Evolutionary conservation across 306 rosid species (phyloP).

Genomic region (Cicer cuneatum): DNA sequence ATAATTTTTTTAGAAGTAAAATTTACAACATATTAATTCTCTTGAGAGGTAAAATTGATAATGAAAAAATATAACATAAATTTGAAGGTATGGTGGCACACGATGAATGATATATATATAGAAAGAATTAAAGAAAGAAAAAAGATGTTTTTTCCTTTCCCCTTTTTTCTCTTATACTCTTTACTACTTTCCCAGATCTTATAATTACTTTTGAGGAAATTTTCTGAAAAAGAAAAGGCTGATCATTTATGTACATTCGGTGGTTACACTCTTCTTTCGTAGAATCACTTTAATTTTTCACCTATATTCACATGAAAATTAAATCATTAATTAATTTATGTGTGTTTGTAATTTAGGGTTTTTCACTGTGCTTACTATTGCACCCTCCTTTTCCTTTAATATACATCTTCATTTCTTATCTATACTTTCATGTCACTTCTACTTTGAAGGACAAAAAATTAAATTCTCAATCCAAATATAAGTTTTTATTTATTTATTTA

Average conservation of each 20-base stretch:
- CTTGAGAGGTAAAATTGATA: too few relatives aligned
- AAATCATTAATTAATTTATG: constrained; percentile 3
- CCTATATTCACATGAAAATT: constrained; percentile 38
- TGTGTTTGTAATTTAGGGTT: constrained; percentile 59
- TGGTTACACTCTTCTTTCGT: constrained; percentile 46
- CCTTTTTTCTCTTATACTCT: constrained; percentile 16
- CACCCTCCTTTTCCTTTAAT: constrained; percentile 23
- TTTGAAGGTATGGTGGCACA: background rate
- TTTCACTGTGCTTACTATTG: constrained; percentile 24
- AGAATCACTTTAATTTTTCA: constrained; percentile 56
- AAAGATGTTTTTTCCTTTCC: constrained; percentile 38
- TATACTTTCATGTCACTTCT: constrained; percentile 17
- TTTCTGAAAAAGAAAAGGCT: constrained; percentile 52
- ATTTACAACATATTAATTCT: too few relatives aligned
- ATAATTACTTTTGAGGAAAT: constrained; percentile 46
- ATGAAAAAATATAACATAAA: background rate
- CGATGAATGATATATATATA: background rate
- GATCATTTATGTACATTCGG: constrained; percentile 43
- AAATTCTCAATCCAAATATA: constrained; percentile 41
- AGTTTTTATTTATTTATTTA: constrained; percentile 34
- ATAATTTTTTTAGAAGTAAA: too few relatives aligned
- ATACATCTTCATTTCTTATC: constrained; percentile 6
- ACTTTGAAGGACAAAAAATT: constrained; percentile 11
- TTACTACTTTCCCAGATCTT: constrained; percentile 50
- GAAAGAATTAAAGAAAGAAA: constrained; percentile 16